Evolutionary conservation across 345 rosid genomes (phyloP).

Genomic region (Aethionema arabicum): DNA sequence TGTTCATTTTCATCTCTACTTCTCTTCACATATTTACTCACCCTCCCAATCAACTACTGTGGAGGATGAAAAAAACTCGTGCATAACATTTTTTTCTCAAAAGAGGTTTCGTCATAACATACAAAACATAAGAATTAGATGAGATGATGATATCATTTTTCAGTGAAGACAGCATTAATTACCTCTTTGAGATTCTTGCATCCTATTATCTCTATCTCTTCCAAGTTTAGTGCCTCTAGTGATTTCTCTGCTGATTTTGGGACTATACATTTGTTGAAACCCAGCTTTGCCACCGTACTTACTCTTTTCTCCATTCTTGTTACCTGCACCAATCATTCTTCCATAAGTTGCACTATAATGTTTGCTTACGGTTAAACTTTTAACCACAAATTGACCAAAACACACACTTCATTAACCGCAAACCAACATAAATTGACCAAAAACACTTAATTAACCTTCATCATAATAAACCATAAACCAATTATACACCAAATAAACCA

Average conservation of each 20-base stretch:
- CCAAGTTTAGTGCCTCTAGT: conserved; percentile 38
- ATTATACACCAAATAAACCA: no score
- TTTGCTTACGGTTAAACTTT: conserved; percentile 60
- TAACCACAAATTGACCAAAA: conserved; percentile 71
- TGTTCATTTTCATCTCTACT: no score
- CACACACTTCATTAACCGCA: no score
- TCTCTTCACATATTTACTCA: conserved; percentile 19
- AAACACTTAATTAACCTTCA: no score
- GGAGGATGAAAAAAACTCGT: neutral
- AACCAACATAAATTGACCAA: no score
- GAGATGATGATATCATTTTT: conserved; percentile 9
- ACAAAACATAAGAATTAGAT: neutral
- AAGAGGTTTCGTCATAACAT: neutral
- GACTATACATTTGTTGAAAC: conserved; percentile 70
- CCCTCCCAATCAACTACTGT: conserved; percentile 6
- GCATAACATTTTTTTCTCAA: no score
- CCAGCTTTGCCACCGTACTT: conserved; percentile 67
- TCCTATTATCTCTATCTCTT: conserved; percentile 52
- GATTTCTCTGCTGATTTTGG: conserved; percentile 59
- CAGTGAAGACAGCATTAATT: conserved; percentile 53
- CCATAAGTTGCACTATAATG: neutral
- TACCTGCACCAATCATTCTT: conserved; percentile 48
- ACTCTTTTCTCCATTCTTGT: conserved; percentile 82
- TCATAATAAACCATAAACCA: no score
- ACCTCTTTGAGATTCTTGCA: conserved; percentile 77